phyloP scores from a whole-genome alignment of 225 moss, liverwort and hornwort genomes.

The Pleurozium schreberi region DNA sequence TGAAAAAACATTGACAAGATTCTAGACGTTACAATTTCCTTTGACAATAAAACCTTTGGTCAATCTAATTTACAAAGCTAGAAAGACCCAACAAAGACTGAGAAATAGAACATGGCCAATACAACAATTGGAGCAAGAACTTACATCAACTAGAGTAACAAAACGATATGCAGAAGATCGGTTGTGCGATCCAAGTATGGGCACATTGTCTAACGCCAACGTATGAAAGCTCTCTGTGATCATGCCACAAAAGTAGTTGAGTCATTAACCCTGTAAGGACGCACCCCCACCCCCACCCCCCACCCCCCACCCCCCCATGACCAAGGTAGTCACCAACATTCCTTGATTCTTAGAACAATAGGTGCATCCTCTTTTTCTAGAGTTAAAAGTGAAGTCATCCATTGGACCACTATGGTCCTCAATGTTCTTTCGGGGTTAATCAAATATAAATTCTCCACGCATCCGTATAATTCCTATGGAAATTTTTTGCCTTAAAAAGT shows the following conservation, averaged over 20 bases:
- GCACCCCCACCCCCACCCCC: too few relatives aligned
- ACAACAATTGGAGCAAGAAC: neutral
- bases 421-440: too few relatives aligned
- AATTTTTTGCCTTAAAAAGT: neutral
- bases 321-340: too few relatives aligned
- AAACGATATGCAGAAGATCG: constrained; percentile 77
- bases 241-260: neutral
- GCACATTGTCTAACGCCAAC: constrained; percentile 72
- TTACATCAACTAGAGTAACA: constrained; percentile 80
- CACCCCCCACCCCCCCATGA: too few relatives aligned
- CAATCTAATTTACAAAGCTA: neutral
- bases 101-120: neutral
- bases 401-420: too few relatives aligned
- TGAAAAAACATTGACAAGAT: too few relatives aligned
- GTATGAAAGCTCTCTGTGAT: constrained; percentile 64
- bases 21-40: neutral
- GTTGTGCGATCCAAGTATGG: constrained; percentile 80
- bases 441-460: neutral
- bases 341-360: too few relatives aligned
- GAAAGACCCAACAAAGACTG: neutral
- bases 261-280: too few relatives aligned
- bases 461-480: neutral
- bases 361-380: too few relatives aligned
- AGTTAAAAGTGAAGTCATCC: too few relatives aligned
- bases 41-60: neutral